Evolutionary conservation across 176 grass and related monocot genomes (phyloP), one percentile per base, ranked within the genome.

Genomic region (Bromus sterilis): DNA sequence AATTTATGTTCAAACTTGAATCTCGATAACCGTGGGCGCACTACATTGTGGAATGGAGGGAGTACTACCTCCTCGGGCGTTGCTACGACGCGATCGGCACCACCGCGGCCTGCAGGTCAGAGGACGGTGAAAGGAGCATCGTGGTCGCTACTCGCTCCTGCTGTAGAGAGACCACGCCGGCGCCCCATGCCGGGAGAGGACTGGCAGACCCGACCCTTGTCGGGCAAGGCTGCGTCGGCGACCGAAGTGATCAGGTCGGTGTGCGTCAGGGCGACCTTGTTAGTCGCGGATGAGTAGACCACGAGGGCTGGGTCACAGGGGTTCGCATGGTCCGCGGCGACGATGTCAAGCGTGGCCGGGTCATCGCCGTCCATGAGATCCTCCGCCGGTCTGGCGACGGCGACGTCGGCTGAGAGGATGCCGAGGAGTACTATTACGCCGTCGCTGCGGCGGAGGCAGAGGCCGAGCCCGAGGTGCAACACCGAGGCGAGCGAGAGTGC

Each of bases 351-450:
- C 30, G 37, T 60, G 28, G 61, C 25, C 13, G 73, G 82, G 37
- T 91, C 82, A 14, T 59, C 51, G 7, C 14, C 79, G 14, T 91
- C 82, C 78, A 91, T 91, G 26, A 91, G 69, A 59, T 91, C 90
- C 90, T 88, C 82, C 3, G 33, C 86, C 2, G 90, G 42, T 77
- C 85, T 15, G 8, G 6, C 5, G 85, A 72, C 2, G 74, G 82
- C 13, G 41, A 60, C 25, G 86, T 91, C 82, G 23, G 75, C 66
- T 0, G 86, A 74, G 6, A 91, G 82, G 28, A 91, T 67, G 67
- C 78, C 90, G 65, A 91, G 73, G 10, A 81, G 21, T 30, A 88
- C 56, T 18, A 91, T 66, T 33, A 91, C 18, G 3, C 88, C 78
- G 49, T 85, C 86, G 58, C 76, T 66, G 37, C 85, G 66, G 32